Evolutionary conservation across 2,329 filamentous ascomycete species (phyloP).

Genomic region (Zopfia rhizophila): DNA sequence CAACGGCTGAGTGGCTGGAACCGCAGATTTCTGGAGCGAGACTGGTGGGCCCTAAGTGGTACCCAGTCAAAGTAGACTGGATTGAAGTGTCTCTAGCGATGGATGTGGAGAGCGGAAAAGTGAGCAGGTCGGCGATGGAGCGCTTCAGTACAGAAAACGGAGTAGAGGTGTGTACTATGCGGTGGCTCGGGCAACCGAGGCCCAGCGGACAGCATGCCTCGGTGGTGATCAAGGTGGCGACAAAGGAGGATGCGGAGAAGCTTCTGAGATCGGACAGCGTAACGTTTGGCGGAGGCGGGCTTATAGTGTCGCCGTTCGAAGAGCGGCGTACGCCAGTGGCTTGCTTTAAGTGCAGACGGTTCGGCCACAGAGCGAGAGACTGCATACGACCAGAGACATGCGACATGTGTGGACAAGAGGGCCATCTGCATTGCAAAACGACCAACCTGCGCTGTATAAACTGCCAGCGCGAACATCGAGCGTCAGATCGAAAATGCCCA

Average conservation of each 20-base stretch:
- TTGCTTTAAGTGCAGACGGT: constrained; percentile 9
- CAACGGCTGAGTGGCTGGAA: constrained; percentile 23
- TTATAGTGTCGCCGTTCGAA: constrained; percentile 9
- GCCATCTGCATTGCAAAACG: constrained; percentile 2
- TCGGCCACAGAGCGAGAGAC: constrained; percentile 10
- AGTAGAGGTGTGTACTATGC: constrained; percentile 19
- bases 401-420: constrained; percentile 7
- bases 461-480: no score
- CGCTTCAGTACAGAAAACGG: constrained; percentile 17
- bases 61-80: constrained; percentile 23
- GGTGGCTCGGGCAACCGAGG: constrained; percentile 15
- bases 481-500: no score
- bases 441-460: no score
- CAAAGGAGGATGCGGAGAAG: constrained; percentile 21
- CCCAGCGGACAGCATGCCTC: constrained; percentile 19
- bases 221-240: constrained; percentile 22
- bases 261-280: constrained; percentile 19
- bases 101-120: constrained; percentile 19
- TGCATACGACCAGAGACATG: constrained; percentile 6
- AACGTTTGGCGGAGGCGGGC: constrained; percentile 18
- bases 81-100: constrained; percentile 23
- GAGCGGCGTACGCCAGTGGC: constrained; percentile 5
- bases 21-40: constrained; percentile 19
- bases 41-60: constrained; percentile 25
- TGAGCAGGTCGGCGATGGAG: constrained; percentile 20